These are phyloP conservation scores for Tympanopsis confertula DNA, from an alignment of 2,329 filamentous ascomycete genomes.

Conservation along the genomic window DNA sequence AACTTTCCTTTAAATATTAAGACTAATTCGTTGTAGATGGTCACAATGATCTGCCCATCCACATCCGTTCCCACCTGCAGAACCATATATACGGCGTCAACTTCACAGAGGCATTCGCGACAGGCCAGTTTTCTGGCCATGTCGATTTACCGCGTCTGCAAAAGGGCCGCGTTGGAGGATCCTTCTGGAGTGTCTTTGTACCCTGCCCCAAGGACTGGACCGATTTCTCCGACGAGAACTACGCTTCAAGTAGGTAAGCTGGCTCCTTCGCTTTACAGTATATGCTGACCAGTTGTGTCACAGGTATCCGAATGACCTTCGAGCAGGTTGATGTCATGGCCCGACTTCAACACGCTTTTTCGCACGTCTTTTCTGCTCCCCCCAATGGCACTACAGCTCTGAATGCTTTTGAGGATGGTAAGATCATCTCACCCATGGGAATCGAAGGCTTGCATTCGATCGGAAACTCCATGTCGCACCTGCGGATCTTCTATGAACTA, in stretches of 20 bases:
- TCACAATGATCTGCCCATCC: conserved; percentile 76
- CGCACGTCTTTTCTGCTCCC: conserved; percentile 54
- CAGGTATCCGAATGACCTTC: conserved; percentile 55
- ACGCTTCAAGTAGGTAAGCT: conserved; percentile 44
- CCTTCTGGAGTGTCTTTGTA: conserved; percentile 87
- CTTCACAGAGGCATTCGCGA: conserved; percentile 65
- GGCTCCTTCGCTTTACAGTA: background rate
- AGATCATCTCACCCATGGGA: conserved; percentile 42
- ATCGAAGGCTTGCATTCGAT: conserved; percentile 59
- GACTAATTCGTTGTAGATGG: conserved; percentile 67
- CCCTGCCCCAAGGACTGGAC: conserved; percentile 62
- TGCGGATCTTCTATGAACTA: conserved; percentile 46
- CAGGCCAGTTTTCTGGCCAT: conserved; percentile 57
- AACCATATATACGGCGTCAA: conserved; percentile 68
- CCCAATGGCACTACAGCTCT: conserved; percentile 49
- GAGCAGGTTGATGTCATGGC: conserved; percentile 66
- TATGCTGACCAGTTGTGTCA: conserved; percentile 5
- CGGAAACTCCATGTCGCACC: conserved; percentile 38
- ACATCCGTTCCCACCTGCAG: conserved; percentile 52
- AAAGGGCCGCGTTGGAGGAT: conserved; percentile 63
- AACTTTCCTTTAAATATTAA: conserved; percentile 58
- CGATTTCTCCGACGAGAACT: conserved; percentile 65
- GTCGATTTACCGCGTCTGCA: conserved; percentile 70
- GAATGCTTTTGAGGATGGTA: conserved; percentile 20
- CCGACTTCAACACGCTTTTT: conserved; percentile 52